Base-by-base conservation (phyloP, 306 rosid species). In the Vigna trinervia region DNA sequence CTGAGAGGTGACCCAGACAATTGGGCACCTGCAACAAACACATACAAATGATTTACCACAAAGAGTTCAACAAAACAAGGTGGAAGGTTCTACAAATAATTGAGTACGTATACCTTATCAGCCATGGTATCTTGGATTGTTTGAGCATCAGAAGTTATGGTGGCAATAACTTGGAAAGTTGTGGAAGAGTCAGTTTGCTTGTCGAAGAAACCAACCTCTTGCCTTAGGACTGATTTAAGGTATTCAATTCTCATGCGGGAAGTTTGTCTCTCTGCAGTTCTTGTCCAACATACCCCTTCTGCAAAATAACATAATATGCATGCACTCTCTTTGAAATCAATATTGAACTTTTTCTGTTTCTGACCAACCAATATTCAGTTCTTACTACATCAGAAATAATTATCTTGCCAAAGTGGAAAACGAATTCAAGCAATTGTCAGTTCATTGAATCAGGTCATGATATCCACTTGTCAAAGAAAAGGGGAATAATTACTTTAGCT, bases 231-330 rank as follows among this genome's bases (percentile, higher is more conserved):
- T 45, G 94, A 87, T 71, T 83, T 89, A 1, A 92, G 88, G 81
- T 89, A 91, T 71, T 85, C 92, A 63, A 22, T 85, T 80, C 92
- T 80, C 89, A 92, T 83, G 20, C 89, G 80, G 7, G 90, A 88
- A 17, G 89, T 86, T 77, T 90, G 96, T 75, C 97, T 89, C 79
- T 92, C 97, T 52, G 92, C 93, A 8, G 90, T 92, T 87, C 96
- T 87, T 23, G 91, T 89, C 96, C 97, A 90, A 81, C 94, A 90
- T 62, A 86, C 60, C 75, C 92, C 97, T 75, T 90, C 97, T 92
- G 80, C 86, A 47, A 51, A 4, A 61, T 54, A 59, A 48, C 19
- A 52, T n/a, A n/a, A 32, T 26, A 4, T 66, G 17, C 61, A 71
- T 61, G 67, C 68, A 61, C 30, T 46, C 67, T 73, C 4, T 32